Evolutionary conservation across 345 rosid genomes (phyloP).

Genomic region (Corchorus capsularis): DNA sequence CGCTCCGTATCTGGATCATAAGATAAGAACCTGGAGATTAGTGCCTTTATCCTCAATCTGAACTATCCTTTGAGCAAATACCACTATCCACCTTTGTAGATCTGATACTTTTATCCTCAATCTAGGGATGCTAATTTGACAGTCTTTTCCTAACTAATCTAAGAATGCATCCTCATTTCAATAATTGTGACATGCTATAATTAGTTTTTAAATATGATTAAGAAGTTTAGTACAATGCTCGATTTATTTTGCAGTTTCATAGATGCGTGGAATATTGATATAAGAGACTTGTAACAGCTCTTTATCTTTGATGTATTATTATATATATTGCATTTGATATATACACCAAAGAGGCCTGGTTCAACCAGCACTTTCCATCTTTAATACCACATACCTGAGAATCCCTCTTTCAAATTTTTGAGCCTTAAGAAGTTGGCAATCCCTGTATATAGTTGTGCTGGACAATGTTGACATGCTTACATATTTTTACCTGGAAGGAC

Average conservation of each 20-base stretch:
- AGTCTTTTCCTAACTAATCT: not conserved
- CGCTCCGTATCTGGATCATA: not conserved
- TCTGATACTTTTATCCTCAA: not conserved
- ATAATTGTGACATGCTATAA: not conserved
- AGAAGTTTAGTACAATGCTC: not conserved
- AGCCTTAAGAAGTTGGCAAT: not conserved
- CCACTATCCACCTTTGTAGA: not conserved
- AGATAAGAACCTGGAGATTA: not conserved
- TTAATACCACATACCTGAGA: not conserved
- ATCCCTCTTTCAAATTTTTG: not conserved
- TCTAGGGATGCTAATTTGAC: not conserved
- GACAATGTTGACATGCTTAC: not conserved
- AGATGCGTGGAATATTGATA: not conserved
- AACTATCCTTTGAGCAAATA: not conserved
- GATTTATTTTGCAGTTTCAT: constrained; percentile 4
- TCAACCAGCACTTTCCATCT: not conserved
- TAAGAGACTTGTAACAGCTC: constrained; percentile 17
- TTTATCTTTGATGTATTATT: not conserved
- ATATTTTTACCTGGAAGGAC: not conserved
- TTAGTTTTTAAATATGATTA: not conserved
- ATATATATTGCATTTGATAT: not conserved
- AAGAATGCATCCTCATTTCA: not conserved
- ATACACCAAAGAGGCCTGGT: not conserved
- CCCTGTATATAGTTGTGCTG: not conserved
- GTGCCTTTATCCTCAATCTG: not conserved